Conservation (phyloP, 2,329 filamentous ascomycete species). For the Ascochyta pisi region DNA sequence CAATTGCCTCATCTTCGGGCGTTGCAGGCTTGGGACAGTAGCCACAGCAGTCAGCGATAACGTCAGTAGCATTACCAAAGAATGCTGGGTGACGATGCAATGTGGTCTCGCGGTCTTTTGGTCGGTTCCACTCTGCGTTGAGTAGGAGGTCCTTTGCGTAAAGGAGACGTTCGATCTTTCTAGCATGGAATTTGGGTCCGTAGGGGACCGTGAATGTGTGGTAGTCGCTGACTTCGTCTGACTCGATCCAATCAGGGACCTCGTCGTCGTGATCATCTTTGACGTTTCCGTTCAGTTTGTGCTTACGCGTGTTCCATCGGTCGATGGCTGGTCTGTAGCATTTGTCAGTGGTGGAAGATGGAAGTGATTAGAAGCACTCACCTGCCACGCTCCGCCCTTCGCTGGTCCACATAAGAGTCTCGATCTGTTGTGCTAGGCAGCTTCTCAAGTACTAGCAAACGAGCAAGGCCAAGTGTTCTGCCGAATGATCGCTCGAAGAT, state of each 20-base stretch:
- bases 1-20: constrained; percentile 72
- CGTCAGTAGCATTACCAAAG: constrained; percentile 74
- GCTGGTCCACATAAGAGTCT: constrained; percentile 73
- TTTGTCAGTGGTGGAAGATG: neutral
- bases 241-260: constrained; percentile 80
- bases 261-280: constrained; percentile 81
- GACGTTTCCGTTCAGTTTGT: constrained; percentile 68
- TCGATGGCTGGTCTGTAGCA: constrained; percentile 61
- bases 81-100: constrained; percentile 87
- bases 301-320: constrained; percentile 47
- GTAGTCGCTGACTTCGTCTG: constrained; percentile 79
- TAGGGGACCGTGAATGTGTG: constrained; percentile 72
- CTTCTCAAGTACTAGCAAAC: constrained; percentile 79
- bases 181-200: constrained; percentile 62
- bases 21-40: constrained; percentile 74
- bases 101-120: constrained; percentile 75
- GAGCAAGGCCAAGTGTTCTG: constrained; percentile 76
- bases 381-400: constrained; percentile 71
- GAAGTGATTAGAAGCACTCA: neutral
- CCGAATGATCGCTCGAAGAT: constrained; percentile 84
- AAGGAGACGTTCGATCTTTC: constrained; percentile 80
- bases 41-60: constrained; percentile 83
- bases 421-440: constrained; percentile 73
- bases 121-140: constrained; percentile 84
- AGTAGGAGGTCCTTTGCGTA: constrained; percentile 83